Evolutionary conservation across 768 basidiomycete species (phyloP), one percentile per base, ranked within the genome.

Genomic region (Cystoderma amianthinum): DNA sequence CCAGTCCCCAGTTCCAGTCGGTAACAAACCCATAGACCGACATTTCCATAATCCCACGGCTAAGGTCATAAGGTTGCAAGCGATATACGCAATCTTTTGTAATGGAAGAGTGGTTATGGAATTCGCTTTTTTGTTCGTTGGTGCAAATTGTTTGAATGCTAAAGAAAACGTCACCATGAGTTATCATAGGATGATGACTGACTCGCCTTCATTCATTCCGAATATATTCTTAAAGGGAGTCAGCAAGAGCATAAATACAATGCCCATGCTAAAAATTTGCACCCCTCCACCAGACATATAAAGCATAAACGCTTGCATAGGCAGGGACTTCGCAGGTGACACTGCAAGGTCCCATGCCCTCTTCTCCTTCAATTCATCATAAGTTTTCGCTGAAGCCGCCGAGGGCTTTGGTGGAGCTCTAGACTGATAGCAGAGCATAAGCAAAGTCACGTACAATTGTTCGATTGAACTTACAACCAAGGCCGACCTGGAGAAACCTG

Each of bases 251-350:
- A 94, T 93, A 56, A 91, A 84, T 16, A 97, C 85, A 59, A 93
- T 94, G 23, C 94, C 92, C 70, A 97, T 90, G 63, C 91, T 94
- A 61, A 97, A 96, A 32, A 97, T 85, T 62, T 97, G 94, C 11
- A 97, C 85, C 38, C 91, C 90, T 10, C 90, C 84, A 24, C 94
- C 94, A 16, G 92, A 94, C 87, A 97, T 95, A 76, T 97, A 97
- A 23, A 97, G 72, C 94, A 97, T 97, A 66, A 97, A 86, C 3
- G 85, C 91, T 55, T 97, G 92, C 94, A 96, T 96, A 3, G 93
- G 93, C 19, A 97, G 72, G 11, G 82, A 80, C 62, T 97, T 96
- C 23, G 87, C 89, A 1, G 93, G 93, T 3, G 77, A 68, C 37
- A 82, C 74, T 28, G 90, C 90, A 32, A 88, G 69, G 47, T 91